Base-by-base conservation (phyloP, 345 rosid genomes). In the Chamaenerion angustifolium region DNA sequence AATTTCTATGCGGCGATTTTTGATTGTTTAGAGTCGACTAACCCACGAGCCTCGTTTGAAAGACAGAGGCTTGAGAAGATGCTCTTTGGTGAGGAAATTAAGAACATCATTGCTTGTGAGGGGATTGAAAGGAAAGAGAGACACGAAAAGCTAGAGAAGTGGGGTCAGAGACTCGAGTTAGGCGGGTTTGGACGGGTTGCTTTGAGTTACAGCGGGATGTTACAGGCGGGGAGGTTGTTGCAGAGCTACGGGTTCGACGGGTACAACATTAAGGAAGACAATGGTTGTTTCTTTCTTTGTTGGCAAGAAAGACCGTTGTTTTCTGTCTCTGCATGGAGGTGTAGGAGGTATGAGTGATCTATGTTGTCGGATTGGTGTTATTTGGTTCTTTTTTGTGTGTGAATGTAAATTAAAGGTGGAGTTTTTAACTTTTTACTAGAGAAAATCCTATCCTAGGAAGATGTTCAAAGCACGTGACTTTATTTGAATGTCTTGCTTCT, bases 21-120 rank as follows among this genome's bases (percentile, higher is more conserved):
- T 41, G 92, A 82, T 61, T 79, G 92, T 71, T 64, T 82, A 56
- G 78, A 75, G 64, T 73, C 83, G 12, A 76, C 83, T n/a, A 56
- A 68, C 13, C 54, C 82, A 8, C 71, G 81, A 57, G 69, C 70
- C 42, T 59, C 74, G 6, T 11, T 61, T 19, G 92, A 79, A 66
- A 53, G 92, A 53, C 83, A 72, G 42, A 79, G 75, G 61, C 70
- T 82, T 15, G 92, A 82, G 65, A 79, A 82, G 71, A 71, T 74
- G 81, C 63, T 82, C 23, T 79, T 79, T 0, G 86, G 92, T 9
- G 80, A 82, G 75, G 86, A 82, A 64, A 79, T 82, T 14, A 79
- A 79, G 68, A 82, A 77, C 54, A 75, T 82, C 44, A 71, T 82
- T 53, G 81, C 92, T 0, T 73, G 86, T 10, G 92, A 82, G 56